phyloP scores from a whole-genome alignment of 2,329 filamentous ascomycete species.

The Curvularia lunata region DNA sequence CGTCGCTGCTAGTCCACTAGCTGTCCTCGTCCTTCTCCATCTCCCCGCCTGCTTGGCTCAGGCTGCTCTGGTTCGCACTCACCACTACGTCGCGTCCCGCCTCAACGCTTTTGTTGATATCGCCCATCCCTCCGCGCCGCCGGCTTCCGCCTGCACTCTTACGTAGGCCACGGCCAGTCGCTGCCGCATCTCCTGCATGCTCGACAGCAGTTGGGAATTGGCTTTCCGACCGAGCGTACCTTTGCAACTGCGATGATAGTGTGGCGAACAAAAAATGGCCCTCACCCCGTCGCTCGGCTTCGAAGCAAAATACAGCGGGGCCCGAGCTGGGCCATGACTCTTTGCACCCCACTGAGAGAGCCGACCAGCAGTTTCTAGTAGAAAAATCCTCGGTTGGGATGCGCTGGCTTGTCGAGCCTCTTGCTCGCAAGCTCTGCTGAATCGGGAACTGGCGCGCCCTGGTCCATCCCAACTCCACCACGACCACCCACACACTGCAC shows the following conservation, averaged over 20 bases:
- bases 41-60: constrained; percentile 17
- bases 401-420: constrained; percentile 1
- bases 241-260: neutral
- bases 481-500: neutral
- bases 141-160: constrained; percentile 19
- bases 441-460: constrained; percentile 21
- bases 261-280: constrained; percentile 16
- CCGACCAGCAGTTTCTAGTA: neutral
- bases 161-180: constrained; percentile 10
- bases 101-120: constrained; percentile 22
- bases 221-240: neutral
- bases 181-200: neutral
- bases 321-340: neutral
- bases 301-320: constrained; percentile 1
- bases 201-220: neutral
- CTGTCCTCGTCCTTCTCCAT: constrained; percentile 21
- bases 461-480: neutral
- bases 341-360: neutral
- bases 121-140: constrained; percentile 13
- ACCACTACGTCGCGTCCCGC: constrained; percentile 1
- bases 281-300: constrained; percentile 1
- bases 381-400: neutral
- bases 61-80: constrained; percentile 13
- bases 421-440: constrained; percentile 22
- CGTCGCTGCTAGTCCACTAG: constrained; percentile 26